These are phyloP conservation scores for Elongisporangium anandrum DNA, from an alignment of 352 stramenopile genomes.

Conservation along the genomic window DNA sequence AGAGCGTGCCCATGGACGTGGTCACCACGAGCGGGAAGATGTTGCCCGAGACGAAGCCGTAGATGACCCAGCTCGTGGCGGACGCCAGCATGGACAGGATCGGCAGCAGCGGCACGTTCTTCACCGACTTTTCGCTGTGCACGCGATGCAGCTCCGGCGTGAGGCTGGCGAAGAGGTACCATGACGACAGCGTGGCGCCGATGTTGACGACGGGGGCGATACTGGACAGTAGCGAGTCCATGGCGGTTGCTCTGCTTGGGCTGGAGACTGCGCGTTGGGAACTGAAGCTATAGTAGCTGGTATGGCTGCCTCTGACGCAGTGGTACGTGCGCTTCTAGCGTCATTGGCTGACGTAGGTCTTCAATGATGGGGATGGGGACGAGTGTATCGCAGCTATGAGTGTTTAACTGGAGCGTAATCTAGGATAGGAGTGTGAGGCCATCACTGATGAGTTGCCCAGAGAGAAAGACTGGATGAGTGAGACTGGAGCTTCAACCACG, in stretches of 20 bases:
- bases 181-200: conserved; percentile 32
- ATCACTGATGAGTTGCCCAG: too few species aligned
- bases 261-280: not conserved
- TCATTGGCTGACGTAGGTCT: not conserved
- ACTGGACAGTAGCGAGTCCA: not conserved
- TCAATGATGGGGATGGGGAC: not conserved
- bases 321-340: not conserved
- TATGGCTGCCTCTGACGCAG: not conserved
- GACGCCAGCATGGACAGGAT: conserved; percentile 61
- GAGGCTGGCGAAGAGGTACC: conserved; percentile 45
- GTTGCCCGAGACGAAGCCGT: conserved; percentile 40
- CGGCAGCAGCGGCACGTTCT: conserved; percentile 28
- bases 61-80: conserved; percentile 48
- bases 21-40: conserved; percentile 52
- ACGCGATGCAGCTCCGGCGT: conserved; percentile 30
- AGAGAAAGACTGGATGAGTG: too few species aligned
- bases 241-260: not conserved
- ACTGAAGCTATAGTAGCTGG: not conserved
- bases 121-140: conserved; percentile 21
- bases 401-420: not conserved
- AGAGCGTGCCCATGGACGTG: conserved; percentile 32
- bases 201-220: not conserved
- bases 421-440: too few species aligned
- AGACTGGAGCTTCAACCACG: too few species aligned
- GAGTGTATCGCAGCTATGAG: not conserved